These are phyloP conservation scores for Polytrichum formosum DNA, from an alignment of 225 moss, liverwort and hornwort genomes.

Conservation along the genomic window DNA sequence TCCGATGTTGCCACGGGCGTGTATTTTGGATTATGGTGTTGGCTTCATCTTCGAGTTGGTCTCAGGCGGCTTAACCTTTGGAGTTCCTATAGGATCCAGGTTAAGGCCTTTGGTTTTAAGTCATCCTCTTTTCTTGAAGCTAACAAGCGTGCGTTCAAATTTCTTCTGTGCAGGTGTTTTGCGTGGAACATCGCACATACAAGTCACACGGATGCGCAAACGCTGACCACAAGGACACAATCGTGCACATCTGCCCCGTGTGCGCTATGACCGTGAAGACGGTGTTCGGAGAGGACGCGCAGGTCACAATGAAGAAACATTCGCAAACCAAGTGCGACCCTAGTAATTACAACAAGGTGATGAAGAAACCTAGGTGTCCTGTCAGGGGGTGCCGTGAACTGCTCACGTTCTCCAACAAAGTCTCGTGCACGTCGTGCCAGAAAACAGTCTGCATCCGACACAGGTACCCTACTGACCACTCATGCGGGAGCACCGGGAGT, in stretches of 20 bases:
- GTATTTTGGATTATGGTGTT: no score
- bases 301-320: slow-evolving; percentile 68
- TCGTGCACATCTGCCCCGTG: slow-evolving; percentile 59
- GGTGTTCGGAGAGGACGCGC: slow-evolving; percentile 56
- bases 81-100: no score
- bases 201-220: slow-evolving; percentile 72
- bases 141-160: slow-evolving; percentile 1
- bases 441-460: slow-evolving; percentile 73
- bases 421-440: slow-evolving; percentile 74
- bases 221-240: slow-evolving; percentile 60
- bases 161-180: slow-evolving; percentile 56
- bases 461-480: slow-evolving; percentile 73
- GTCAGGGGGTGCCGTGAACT: slow-evolving; percentile 72
- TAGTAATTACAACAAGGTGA: slow-evolving; percentile 40
- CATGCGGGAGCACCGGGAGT: slow-evolving; percentile 20
- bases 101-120: no score
- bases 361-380: slow-evolving; percentile 70
- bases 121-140: neutral
- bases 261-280: slow-evolving; percentile 61
- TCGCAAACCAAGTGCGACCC: slow-evolving; percentile 43
- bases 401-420: slow-evolving; percentile 87
- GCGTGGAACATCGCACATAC: slow-evolving; percentile 82
- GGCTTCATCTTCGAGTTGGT: no score
- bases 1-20: no score
- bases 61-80: no score